A percentile compares a stretch with the other conserved stretches of the same genome.
Evolutionary conservation across 139 green algal genomes (phyloP).

Genomic region (Tetradesmus obliquus): DNA sequence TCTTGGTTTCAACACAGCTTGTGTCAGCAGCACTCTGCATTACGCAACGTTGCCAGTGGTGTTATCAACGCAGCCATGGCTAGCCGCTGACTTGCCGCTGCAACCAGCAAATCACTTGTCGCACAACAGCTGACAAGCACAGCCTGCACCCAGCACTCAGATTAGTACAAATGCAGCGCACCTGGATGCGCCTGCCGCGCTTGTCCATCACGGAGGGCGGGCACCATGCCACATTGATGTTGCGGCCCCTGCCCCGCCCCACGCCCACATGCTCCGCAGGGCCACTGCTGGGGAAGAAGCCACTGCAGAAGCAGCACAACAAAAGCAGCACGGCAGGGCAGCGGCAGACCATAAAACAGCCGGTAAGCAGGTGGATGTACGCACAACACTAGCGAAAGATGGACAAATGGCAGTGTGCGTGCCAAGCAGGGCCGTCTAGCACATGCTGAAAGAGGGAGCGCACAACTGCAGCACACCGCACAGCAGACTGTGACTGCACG

Average conservation of each 20-base stretch:
- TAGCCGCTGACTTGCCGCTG: no score
- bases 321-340: not conserved
- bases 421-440: not conserved
- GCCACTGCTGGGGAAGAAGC: conserved; percentile 75
- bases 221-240: conserved; percentile 75
- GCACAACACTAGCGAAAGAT: no score
- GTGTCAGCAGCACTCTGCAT: no score
- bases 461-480: not conserved
- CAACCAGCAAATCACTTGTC: no score
- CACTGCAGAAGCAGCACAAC: conserved; percentile 13
- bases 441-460: not conserved
- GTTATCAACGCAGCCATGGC: no score
- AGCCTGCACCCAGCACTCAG: no score
- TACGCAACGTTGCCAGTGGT: no score
- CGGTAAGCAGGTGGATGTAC: no score
- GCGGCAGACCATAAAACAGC: no score
- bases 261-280: conserved; percentile 52
- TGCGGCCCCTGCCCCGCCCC: conserved; percentile 59
- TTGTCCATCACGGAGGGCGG: conserved; percentile 20
- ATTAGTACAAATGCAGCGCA: not conserved
- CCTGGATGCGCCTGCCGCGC: conserved; percentile 7
- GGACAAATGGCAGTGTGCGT: no score
- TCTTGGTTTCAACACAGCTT: no score
- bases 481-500: not conserved
- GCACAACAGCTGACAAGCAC: no score